Evolutionary conservation across 2,329 filamentous ascomycete genomes (phyloP).

Genomic region (Ceratocystis smalleyi): DNA sequence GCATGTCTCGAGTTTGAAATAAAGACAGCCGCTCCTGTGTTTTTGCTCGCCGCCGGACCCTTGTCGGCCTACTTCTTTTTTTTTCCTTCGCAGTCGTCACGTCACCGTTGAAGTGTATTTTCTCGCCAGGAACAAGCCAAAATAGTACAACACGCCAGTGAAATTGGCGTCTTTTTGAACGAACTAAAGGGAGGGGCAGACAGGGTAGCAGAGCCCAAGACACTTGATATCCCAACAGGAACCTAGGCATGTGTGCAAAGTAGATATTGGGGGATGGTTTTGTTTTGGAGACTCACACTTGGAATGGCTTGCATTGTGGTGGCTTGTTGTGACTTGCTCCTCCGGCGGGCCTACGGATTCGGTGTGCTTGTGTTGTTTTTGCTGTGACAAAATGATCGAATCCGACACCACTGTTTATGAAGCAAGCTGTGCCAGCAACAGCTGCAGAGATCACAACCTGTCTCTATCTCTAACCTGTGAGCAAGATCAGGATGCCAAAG

Average conservation of each 20-base stretch:
- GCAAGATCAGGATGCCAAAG: not conserved
- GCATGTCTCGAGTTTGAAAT: slow-evolving; percentile 5
- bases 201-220: not conserved
- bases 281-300: slow-evolving; percentile 28
- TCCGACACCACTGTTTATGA: not conserved
- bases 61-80: not conserved
- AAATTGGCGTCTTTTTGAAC: slow-evolving; percentile 3
- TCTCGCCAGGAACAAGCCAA: slow-evolving; percentile 5
- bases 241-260: not conserved
- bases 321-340: not conserved
- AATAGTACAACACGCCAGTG: not conserved
- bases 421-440: slow-evolving; percentile 4
- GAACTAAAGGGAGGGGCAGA: slow-evolving; percentile 13
- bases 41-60: not conserved
- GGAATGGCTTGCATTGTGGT: slow-evolving; percentile 39
- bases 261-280: slow-evolving; percentile 11
- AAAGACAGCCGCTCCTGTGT: not conserved
- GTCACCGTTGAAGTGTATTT: not conserved
- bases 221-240: not conserved
- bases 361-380: not conserved
- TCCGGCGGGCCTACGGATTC: not conserved
- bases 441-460: not conserved
- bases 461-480: not conserved
- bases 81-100: not conserved
- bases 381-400: not conserved